A percentile compares a stretch with the other conserved stretches of the same genome.
Conservation (phyloP, 495 filamentous ascomycete genomes). For the Aspergillus incahuasiensis region DNA sequence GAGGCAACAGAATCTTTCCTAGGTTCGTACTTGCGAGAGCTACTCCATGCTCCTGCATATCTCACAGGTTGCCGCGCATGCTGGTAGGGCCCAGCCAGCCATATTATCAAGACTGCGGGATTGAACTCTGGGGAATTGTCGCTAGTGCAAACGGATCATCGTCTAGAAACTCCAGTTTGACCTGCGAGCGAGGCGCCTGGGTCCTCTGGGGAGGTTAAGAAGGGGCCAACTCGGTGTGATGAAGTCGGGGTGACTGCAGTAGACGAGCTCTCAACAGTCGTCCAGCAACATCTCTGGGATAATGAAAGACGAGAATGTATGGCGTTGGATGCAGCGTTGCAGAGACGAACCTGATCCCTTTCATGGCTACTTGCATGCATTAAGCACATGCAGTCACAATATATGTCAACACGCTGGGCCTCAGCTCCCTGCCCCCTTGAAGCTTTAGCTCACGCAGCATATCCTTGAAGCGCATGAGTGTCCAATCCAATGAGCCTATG, state of each 20-base stretch:
- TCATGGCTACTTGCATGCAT: not conserved
- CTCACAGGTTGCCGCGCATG: too few species aligned
- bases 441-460: not conserved
- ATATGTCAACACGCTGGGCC: not conserved
- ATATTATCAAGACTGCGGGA: too few species aligned
- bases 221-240: slow-evolving; percentile 6
- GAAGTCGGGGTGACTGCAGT: slow-evolving; percentile 3
- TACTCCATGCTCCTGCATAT: too few species aligned
- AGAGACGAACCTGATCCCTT: not conserved
- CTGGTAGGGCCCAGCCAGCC: not conserved
- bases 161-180: not conserved
- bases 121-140: not conserved
- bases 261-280: not conserved
- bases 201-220: slow-evolving; percentile 1
- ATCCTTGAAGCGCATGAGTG: too few species aligned
- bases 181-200: slow-evolving; percentile 1
- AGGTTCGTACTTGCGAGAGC: too few species aligned
- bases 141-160: not conserved
- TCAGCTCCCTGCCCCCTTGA: not conserved
- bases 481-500: not conserved
- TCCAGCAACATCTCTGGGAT: not conserved
- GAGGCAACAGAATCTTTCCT: too few species aligned
- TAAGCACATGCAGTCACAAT: not conserved
- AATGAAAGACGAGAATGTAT: not conserved
- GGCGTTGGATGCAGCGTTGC: not conserved